Conservation (phyloP, 2,329 filamentous ascomycete species). For the Sporothrix variecibatus region DNA sequence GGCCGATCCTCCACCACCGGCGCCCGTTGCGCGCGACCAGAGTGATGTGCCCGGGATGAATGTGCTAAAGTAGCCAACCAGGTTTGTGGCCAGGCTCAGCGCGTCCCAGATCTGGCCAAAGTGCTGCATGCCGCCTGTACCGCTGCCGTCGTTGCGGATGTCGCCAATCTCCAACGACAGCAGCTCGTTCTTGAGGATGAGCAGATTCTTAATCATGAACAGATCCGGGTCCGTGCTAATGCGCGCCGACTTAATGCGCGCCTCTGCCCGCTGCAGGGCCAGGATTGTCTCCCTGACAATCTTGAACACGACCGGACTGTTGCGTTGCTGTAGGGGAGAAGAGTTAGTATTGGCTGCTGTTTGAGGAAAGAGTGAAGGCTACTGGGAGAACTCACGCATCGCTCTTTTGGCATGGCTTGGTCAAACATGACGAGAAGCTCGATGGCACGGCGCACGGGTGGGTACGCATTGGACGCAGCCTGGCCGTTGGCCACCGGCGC, state of each 20-base stretch:
- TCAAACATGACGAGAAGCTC: constrained; percentile 64
- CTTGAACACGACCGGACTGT: constrained; percentile 59
- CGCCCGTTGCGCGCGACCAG: constrained; percentile 43
- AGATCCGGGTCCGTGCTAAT: constrained; percentile 72
- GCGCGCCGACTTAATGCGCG: constrained; percentile 65
- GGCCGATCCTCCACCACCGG: background rate
- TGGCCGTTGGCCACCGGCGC: constrained; percentile 49
- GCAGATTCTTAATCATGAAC: constrained; percentile 91
- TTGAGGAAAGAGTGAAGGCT: background rate
- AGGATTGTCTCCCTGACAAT: constrained; percentile 90
- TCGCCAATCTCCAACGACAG: constrained; percentile 91
- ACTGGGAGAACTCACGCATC: constrained; percentile 52
- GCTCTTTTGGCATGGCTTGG: constrained; percentile 64
- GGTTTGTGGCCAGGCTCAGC: constrained; percentile 55
- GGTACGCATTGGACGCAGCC: constrained; percentile 57
- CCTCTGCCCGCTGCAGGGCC: constrained; percentile 76
- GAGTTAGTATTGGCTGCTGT: background rate
- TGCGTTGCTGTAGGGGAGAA: constrained; percentile 46
- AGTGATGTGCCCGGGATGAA: constrained; percentile 58
- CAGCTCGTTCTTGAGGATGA: constrained; percentile 93
- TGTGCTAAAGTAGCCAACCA: constrained; percentile 60
- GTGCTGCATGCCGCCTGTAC: constrained; percentile 51
- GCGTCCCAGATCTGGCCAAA: constrained; percentile 67
- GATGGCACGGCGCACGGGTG: constrained; percentile 59
- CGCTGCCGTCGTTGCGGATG: constrained; percentile 47